These are phyloP conservation scores for Parasitella parasitica DNA, from an alignment of 371 early-diverging fungal species.

Conservation along the genomic window DNA sequence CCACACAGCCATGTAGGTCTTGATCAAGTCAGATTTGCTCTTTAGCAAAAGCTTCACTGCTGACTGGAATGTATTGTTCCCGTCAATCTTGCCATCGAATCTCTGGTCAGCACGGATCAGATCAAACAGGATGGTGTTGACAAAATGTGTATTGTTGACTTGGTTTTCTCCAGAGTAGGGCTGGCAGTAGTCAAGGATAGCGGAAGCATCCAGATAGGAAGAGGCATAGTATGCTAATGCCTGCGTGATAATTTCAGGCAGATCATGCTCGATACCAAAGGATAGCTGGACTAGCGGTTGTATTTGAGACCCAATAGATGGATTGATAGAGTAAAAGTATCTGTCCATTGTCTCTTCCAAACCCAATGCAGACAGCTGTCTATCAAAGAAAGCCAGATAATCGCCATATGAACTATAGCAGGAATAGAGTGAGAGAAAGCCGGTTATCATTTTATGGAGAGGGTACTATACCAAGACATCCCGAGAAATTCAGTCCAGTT, in stretches of 20 bases:
- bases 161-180: neutral
- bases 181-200: conserved; percentile 4
- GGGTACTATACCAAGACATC: conserved; percentile 20
- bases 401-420: conserved; percentile 26
- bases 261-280: conserved; percentile 40
- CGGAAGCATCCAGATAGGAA: conserved; percentile 21
- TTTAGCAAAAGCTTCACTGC: conserved; percentile 32
- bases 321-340: conserved; percentile 25
- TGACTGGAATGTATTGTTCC: conserved; percentile 28
- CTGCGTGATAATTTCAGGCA: conserved; percentile 31
- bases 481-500: conserved; percentile 42
- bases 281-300: conserved; percentile 41
- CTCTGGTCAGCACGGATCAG: conserved; percentile 30
- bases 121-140: conserved; percentile 29
- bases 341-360: conserved; percentile 20
- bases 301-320: conserved; percentile 37
- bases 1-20: conserved; percentile 32
- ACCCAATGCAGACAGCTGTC: conserved; percentile 23
- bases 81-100: conserved; percentile 39
- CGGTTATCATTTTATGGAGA: conserved; percentile 5
- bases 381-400: conserved; percentile 36
- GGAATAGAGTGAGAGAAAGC: no score
- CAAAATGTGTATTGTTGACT: neutral
- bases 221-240: conserved; percentile 39
- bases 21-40: conserved; percentile 30